Conservation (phyloP, 2,329 filamentous ascomycete species). For the Thielaviopsis ethacetica region DNA sequence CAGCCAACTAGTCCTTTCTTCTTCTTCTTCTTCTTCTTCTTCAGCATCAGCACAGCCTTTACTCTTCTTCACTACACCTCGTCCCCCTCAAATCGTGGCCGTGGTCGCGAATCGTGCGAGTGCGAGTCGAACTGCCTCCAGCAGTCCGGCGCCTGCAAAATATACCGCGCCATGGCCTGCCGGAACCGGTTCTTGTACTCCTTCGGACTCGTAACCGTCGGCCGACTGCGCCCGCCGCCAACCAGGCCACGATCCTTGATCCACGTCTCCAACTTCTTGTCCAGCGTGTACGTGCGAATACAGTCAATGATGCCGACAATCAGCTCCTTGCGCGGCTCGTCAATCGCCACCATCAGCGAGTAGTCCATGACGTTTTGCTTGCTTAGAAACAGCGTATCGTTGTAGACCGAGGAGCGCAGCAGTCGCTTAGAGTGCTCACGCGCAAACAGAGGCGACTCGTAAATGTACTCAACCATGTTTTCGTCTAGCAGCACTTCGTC, state of each 20-base stretch:
- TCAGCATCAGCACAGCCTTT: too few relatives aligned
- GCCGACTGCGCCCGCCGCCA: constrained; percentile 60
- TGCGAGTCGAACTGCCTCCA: constrained; percentile 43
- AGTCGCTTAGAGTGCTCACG: constrained; percentile 93
- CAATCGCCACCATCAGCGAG: constrained; percentile 93
- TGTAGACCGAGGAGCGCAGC: constrained; percentile 82
- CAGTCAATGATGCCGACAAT: constrained; percentile 98
- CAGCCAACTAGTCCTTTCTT: not conserved
- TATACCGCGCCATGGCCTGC: constrained; percentile 88
- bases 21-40: not conserved
- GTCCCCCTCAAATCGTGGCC: not conserved
- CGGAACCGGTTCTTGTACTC: constrained; percentile 94
- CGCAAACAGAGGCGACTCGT: constrained; percentile 87
- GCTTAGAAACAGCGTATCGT: constrained; percentile 88
- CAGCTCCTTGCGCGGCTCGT: constrained; percentile 75
- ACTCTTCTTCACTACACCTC: not conserved
- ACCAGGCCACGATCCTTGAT: constrained; percentile 91
- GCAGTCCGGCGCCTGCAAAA: constrained; percentile 57
- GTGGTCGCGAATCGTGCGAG: not conserved
- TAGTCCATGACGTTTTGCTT: constrained; percentile 99
- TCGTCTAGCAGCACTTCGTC: constrained; percentile 95
- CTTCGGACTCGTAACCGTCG: constrained; percentile 91
- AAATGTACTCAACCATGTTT: constrained; percentile 98
- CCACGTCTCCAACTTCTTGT: constrained; percentile 99
- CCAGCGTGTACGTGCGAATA: constrained; percentile 97